These are phyloP conservation scores for Gaeumannomyces tritici DNA, from an alignment of 2,329 filamentous ascomycete species.

Conservation along the genomic window DNA sequence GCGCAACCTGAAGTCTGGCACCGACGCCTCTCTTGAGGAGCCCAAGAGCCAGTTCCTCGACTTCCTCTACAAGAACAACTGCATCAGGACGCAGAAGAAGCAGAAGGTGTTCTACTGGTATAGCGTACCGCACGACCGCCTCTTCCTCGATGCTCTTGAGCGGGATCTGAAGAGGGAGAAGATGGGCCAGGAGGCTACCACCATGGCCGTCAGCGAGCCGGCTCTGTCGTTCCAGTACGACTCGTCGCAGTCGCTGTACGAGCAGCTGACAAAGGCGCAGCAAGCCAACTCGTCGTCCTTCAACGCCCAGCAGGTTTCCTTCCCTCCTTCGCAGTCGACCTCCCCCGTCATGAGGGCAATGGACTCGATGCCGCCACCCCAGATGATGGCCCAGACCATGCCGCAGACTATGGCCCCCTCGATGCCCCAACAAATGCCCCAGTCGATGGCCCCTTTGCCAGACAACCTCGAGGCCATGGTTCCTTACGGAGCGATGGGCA, in stretches of 20 bases:
- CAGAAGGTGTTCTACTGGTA: conserved; percentile 99
- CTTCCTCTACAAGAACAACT: conserved; percentile 99
- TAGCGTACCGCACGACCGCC: conserved; percentile 92
- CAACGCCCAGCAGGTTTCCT: conserved; percentile 63
- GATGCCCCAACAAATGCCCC: conserved; percentile 45
- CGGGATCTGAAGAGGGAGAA: conserved; percentile 97
- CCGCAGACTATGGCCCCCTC: conserved; percentile 46
- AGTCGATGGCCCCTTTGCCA: conserved; percentile 42
- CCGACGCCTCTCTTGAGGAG: conserved; percentile 95
- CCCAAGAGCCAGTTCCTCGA: conserved; percentile 97
- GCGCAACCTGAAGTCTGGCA: conserved; percentile 95
- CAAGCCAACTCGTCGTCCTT: conserved; percentile 98
- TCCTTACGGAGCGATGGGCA: conserved; percentile 58
- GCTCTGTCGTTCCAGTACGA: conserved; percentile 98
- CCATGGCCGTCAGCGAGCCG: conserved; percentile 91
- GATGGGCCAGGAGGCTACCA: conserved; percentile 97
- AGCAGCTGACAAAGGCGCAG: conserved; percentile 98
- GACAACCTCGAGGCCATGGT: conserved; percentile 66
- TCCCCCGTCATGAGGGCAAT: conserved; percentile 85
- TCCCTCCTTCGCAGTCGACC: conserved; percentile 67
- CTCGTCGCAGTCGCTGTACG: conserved; percentile 96
- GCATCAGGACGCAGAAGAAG: conserved; percentile 99
- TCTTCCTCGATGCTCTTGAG: conserved; percentile 96
- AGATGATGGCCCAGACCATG: conserved; percentile 43
- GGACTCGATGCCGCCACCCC: conserved; percentile 79